Conservation (phyloP, 2,329 filamentous ascomycete species). For the Cordyceps fumosorosea region DNA sequence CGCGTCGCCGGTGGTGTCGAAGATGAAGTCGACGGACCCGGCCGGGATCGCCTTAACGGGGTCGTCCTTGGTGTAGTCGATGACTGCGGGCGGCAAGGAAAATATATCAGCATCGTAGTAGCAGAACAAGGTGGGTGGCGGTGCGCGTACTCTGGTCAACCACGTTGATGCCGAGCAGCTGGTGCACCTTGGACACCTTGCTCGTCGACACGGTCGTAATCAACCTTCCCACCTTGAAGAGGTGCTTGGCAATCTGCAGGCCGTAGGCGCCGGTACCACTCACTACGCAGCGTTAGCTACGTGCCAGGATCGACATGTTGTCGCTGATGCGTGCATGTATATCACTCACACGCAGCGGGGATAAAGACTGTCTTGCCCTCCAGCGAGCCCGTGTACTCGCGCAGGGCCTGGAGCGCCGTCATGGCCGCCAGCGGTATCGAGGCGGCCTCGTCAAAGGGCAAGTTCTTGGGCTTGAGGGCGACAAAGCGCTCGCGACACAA, state of each 20-base stretch:
- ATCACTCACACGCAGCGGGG: conserved; percentile 20
- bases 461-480: conserved; percentile 31
- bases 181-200: conserved; percentile 31
- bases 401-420: conserved; percentile 34
- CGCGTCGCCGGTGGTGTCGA: conserved; percentile 33
- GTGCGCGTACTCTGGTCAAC: conserved; percentile 28
- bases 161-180: conserved; percentile 30
- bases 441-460: conserved; percentile 36
- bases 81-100: conserved; percentile 17
- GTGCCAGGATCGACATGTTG: too few relatives aligned
- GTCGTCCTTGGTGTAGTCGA: conserved; percentile 20
- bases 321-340: neutral
- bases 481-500: conserved; percentile 26
- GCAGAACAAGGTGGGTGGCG: too few relatives aligned
- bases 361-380: conserved; percentile 26
- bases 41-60: conserved; percentile 24
- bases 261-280: conserved; percentile 20
- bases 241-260: conserved; percentile 37
- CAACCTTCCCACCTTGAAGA: conserved; percentile 37
- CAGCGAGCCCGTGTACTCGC: conserved; percentile 31
- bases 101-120: neutral
- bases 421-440: conserved; percentile 36
- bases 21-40: conserved; percentile 34
- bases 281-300: conserved; percentile 13
- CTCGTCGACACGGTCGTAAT: conserved; percentile 38